phyloP scores from a whole-genome alignment of 371 early-diverging fungal genomes.

The Mortierella sp. region DNA sequence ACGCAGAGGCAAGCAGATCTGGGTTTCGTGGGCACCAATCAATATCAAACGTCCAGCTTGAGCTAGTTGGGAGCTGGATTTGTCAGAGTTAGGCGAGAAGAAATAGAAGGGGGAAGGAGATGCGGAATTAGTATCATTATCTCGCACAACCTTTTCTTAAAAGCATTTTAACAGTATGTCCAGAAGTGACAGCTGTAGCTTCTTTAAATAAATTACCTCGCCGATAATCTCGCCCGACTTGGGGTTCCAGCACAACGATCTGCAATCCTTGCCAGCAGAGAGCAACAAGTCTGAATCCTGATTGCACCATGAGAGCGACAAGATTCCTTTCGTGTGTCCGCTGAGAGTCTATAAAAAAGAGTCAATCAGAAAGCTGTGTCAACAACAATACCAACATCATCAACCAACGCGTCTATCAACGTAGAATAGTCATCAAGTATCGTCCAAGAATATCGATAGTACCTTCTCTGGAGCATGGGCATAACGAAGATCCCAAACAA shows the following conservation, averaged over 20 bases:
- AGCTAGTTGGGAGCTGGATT: conserved; percentile 71
- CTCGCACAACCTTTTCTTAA: too few relatives aligned
- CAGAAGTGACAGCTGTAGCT: background rate
- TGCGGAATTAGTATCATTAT: too few relatives aligned
- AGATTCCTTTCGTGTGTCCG: conserved; percentile 89
- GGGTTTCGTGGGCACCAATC: conserved; percentile 95
- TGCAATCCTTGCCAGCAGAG: conserved; percentile 92
- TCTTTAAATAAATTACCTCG: conserved; percentile 56
- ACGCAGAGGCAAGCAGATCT: conserved; percentile 83
- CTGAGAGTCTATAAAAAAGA: conserved; percentile 24
- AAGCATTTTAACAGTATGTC: background rate
- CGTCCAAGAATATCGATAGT: background rate
- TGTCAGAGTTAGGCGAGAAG: conserved; percentile 43
- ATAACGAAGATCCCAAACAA: conserved; percentile 95
- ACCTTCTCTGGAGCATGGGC: conserved; percentile 91
- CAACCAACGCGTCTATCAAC: background rate
- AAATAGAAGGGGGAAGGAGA: conserved; percentile 64
- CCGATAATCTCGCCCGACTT: conserved; percentile 74
- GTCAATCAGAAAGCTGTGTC: background rate
- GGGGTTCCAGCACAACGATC: conserved; percentile 94
- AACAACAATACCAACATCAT: background rate
- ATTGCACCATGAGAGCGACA: conserved; percentile 93
- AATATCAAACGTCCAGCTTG: conserved; percentile 93
- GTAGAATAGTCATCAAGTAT: background rate
- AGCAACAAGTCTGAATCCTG: conserved; percentile 91